Evolutionary conservation across 768 basidiomycete species (phyloP).

Genomic region (Auricularia auricula-judae): DNA sequence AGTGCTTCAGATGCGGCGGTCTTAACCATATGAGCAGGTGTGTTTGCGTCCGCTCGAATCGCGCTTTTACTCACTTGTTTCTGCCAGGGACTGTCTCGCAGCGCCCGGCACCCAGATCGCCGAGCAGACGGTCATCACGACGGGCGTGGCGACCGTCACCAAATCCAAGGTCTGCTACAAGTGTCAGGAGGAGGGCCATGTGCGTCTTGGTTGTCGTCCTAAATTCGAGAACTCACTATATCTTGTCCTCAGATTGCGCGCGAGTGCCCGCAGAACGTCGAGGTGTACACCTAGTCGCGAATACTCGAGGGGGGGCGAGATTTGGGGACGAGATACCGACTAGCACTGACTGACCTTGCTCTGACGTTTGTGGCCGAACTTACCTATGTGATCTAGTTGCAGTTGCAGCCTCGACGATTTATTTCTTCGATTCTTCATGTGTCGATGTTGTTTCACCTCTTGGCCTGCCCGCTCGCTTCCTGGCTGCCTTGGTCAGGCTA

Average conservation of each 20-base stretch:
- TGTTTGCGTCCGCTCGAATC: not conserved
- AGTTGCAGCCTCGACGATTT: too few relatives aligned
- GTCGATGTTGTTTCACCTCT: too few relatives aligned
- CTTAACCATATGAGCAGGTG: constrained; percentile 57
- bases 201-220: constrained; percentile 27
- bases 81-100: constrained; percentile 68
- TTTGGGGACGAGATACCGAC: too few relatives aligned
- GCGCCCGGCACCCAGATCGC: constrained; percentile 43
- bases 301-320: too few relatives aligned
- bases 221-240: constrained; percentile 10
- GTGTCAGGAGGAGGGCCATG: constrained; percentile 81
- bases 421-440: too few relatives aligned
- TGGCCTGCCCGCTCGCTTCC: too few relatives aligned
- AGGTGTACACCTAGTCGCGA: not conserved
- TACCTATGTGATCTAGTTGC: too few relatives aligned
- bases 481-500: too few relatives aligned
- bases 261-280: constrained; percentile 14
- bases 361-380: too few relatives aligned
- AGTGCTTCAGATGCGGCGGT: constrained; percentile 84
- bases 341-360: too few relatives aligned
- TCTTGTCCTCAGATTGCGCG: constrained; percentile 13
- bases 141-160: constrained; percentile 27
- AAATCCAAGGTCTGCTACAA: constrained; percentile 81
- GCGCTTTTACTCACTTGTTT: not conserved
- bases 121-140: constrained; percentile 33